phyloP scores from a whole-genome alignment of 164 flowering plant genomes.

The Macadamia tetraphylla region DNA sequence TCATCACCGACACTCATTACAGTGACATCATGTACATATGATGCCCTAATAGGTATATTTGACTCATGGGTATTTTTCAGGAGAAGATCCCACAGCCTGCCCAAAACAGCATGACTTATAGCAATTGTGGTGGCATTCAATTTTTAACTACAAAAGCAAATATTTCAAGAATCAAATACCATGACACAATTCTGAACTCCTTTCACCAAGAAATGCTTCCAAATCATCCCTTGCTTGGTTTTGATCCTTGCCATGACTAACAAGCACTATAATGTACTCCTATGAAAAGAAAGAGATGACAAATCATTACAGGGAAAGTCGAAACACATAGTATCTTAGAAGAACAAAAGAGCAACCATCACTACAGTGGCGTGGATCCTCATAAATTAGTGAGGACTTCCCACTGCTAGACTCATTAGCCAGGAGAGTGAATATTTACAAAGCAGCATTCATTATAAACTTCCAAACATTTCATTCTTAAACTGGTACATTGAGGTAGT shows the following conservation, averaged over 20 bases:
- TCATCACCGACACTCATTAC: constrained; percentile 8
- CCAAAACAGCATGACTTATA: constrained; percentile 1
- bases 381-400: no score
- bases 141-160: background rate
- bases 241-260: constrained; percentile 42
- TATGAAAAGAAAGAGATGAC: constrained; percentile 7
- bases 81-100: constrained; percentile 39
- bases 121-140: background rate
- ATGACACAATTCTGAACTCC: constrained; percentile 33
- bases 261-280: constrained; percentile 46
- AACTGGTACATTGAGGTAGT: no score
- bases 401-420: no score
- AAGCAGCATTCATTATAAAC: no score
- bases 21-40: constrained; percentile 7
- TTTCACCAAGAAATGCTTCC: constrained; percentile 46
- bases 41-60: background rate
- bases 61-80: constrained; percentile 6
- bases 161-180: constrained; percentile 21
- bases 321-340: no score
- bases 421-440: no score
- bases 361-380: no score
- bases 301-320: background rate
- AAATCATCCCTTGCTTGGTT: constrained; percentile 37
- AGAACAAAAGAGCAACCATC: no score
- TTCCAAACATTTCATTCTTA: no score